Evolutionary conservation across 345 rosid genomes (phyloP), one percentile per base, ranked within the genome.

Genomic region (Reutealis trisperma): DNA sequence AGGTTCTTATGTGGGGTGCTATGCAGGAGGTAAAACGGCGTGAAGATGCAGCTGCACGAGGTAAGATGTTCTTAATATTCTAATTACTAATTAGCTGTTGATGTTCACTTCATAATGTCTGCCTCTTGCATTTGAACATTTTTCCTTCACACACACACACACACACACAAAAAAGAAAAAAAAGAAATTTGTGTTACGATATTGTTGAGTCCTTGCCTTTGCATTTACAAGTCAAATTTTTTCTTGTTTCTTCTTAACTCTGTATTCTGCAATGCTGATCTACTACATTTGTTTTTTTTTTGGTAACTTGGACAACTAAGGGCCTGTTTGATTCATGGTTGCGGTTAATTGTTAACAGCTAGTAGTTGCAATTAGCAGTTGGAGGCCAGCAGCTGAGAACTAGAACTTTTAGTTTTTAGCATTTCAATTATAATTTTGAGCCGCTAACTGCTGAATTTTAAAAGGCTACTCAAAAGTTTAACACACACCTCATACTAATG

Each of bases 31-130:
- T 82, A 22, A 82, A 63, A 61, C 71, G 84, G 61, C 73, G 41
- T 70, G 84, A 82, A 78, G 84, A 82, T 34, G 81, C 84, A 63
- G 84, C 81, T 77, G 74, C 84, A 41, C 70, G 77, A 70, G 81
- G 84, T 82, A 74, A 73, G 57, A 74, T 74, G 15, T 62, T 63
- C 42, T 71, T 57, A 41, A 25, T 52, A 3, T 37, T 42, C 16
- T 37, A 37, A 37, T 37, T 12, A 15, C 14, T 32, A 54, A 55
- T 55, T 6, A 14, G 30, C 37, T 15, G 51, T 34, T 21, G 15
- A 70, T 71, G 42, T 30, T 71, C 16, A 54, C 9, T 52, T 13
- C 37, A 68, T 42, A 65, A 44, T 44, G 16, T 25, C 12, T 51
- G 72, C 44, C 19, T 9, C 59, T 51, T 24, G 47, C 27, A 30